Conservation (phyloP, 495 filamentous ascomycete species). For the Evernia prunastri region DNA sequence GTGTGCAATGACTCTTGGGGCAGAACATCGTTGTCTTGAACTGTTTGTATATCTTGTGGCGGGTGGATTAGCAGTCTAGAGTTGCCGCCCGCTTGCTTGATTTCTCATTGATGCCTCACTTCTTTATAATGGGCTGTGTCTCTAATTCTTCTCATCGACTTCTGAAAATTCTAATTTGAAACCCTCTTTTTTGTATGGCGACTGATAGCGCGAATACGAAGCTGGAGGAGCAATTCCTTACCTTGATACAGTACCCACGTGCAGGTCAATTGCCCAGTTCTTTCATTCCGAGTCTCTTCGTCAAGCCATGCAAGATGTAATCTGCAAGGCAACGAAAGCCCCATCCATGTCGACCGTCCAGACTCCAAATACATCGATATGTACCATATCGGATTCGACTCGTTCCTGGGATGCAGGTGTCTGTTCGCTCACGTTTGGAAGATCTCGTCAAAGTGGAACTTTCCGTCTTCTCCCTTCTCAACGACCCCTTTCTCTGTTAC, state of each 20-base stretch:
- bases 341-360: neutral
- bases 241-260: neutral
- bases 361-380: neutral
- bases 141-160: neutral
- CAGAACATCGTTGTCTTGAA: neutral
- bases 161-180: neutral
- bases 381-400: neutral
- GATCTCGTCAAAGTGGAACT: slow-evolving; percentile 52
- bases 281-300: neutral
- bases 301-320: neutral
- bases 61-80: neutral
- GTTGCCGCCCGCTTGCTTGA: neutral
- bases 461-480: slow-evolving; percentile 65
- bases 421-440: slow-evolving; percentile 31
- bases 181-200: neutral
- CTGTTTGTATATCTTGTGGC: neutral
- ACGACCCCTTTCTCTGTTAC: slow-evolving; percentile 88
- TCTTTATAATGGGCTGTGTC: neutral
- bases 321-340: neutral
- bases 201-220: neutral
- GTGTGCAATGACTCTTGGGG: neutral
- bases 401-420: neutral
- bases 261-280: neutral
- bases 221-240: neutral
- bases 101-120: neutral